A percentile compares a stretch with the other conserved stretches of the same genome.
Evolutionary conservation across 495 filamentous ascomycete genomes (phyloP).

Genomic region (Podospora fimiseda): DNA sequence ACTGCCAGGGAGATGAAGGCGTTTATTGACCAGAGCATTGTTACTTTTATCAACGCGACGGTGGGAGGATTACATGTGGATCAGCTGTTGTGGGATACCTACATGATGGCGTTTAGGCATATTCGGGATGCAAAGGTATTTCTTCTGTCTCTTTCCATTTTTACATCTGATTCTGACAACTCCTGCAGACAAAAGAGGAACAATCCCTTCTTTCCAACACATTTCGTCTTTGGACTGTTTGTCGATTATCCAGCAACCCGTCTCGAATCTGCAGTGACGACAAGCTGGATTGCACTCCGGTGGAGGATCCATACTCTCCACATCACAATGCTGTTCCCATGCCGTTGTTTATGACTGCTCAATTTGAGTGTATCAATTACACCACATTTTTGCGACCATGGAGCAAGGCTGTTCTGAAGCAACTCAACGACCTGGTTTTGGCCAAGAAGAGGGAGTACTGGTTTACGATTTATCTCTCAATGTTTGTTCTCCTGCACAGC

Average conservation of each 20-base stretch:
- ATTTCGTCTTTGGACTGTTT: conserved; percentile 24
- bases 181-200: conserved; percentile 21
- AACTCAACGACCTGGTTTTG: conserved; percentile 23
- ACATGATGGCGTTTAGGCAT: conserved; percentile 18
- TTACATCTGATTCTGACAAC: not conserved
- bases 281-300: conserved; percentile 14
- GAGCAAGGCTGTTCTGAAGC: conserved; percentile 22
- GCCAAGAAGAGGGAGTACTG: conserved; percentile 25
- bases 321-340: conserved; percentile 16
- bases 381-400: conserved; percentile 20
- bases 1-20: conserved; percentile 17
- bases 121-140: conserved; percentile 14
- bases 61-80: conserved; percentile 16
- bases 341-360: conserved; percentile 24
- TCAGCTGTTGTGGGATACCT: conserved; percentile 21
- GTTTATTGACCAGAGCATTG: conserved; percentile 18
- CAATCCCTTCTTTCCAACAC: conserved; percentile 17
- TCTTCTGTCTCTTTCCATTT: not conserved
- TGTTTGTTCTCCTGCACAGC: conserved; percentile 26
- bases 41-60: conserved; percentile 10
- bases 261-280: conserved; percentile 21
- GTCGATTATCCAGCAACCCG: conserved; percentile 21
- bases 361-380: conserved; percentile 27
- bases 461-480: conserved; percentile 23
- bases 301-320: conserved; percentile 9